A percentile compares a stretch with the other conserved stretches of the same genome.
phyloP scores from a whole-genome alignment of 2,329 filamentous ascomycete genomes.

The Coniella lustricola region DNA sequence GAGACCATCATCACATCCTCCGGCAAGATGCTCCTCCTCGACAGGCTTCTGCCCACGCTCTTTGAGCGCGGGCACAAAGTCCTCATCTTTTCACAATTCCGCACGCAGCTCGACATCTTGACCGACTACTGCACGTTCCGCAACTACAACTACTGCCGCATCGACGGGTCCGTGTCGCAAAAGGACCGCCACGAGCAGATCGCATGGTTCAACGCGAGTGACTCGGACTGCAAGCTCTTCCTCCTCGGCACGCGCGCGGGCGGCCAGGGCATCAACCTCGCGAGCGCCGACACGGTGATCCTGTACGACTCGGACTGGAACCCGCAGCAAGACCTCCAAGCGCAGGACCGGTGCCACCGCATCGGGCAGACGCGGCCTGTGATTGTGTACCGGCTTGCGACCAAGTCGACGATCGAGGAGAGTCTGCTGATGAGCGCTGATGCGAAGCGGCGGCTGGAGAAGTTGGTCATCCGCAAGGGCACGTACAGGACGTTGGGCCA shows the following conservation, averaged over 20 bases:
- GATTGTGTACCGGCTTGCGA: conserved; percentile 87
- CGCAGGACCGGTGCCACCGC: conserved; percentile 88
- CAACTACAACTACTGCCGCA: conserved; percentile 75
- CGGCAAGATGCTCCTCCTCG: conserved; percentile 92
- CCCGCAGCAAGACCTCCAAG: conserved; percentile 92
- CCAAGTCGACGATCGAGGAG: conserved; percentile 88
- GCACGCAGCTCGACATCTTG: conserved; percentile 84
- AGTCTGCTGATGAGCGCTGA: conserved; percentile 79
- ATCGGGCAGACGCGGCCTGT: conserved; percentile 92
- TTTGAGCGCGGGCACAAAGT: conserved; percentile 77
- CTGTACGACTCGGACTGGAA: conserved; percentile 90
- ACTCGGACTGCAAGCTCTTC: conserved; percentile 62
- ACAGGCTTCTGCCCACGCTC: conserved; percentile 72
- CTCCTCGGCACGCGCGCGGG: conserved; percentile 85
- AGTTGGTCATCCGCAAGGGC: conserved; percentile 92
- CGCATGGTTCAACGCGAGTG: conserved; percentile 61
- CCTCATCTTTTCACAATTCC: conserved; percentile 95
- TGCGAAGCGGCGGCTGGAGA: conserved; percentile 85
- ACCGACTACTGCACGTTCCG: conserved; percentile 78
- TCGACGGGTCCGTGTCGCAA: conserved; percentile 82
- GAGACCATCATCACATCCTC: conserved; percentile 79
- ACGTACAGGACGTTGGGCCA: conserved; percentile 66
- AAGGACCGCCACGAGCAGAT: conserved; percentile 64
- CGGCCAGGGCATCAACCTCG: conserved; percentile 91
- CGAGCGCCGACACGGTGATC: conserved; percentile 85